Evolutionary conservation across 495 filamentous ascomycete genomes (phyloP).

Genomic region (Venustampulla echinocandica): DNA sequence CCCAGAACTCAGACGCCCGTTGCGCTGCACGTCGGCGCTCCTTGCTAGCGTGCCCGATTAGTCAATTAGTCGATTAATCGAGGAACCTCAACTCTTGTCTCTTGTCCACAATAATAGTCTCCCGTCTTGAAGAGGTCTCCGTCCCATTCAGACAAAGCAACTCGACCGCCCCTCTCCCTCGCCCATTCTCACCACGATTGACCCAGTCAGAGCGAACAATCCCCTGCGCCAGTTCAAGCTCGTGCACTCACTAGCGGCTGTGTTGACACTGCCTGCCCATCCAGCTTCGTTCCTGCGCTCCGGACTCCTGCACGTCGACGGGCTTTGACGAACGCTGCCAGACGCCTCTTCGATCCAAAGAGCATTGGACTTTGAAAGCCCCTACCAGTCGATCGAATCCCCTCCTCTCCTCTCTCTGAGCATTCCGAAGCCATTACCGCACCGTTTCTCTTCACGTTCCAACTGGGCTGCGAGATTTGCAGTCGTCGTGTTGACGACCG

Average conservation of each 20-base stretch:
- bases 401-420: neutral
- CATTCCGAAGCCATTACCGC: neutral
- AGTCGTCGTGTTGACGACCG: neutral
- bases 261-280: too few relatives aligned
- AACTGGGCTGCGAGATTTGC: too few relatives aligned
- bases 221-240: neutral
- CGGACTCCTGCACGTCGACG: neutral
- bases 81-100: too few relatives aligned
- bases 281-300: neutral
- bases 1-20: too few relatives aligned
- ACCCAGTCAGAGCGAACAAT: too few relatives aligned
- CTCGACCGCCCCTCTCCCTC: neutral
- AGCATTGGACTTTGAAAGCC: neutral
- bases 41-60: slow-evolving; percentile 4
- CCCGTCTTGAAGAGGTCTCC: neutral
- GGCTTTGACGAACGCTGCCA: slow-evolving; percentile 10
- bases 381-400: neutral
- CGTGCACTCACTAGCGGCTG: too few relatives aligned
- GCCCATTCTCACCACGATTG: neutral
- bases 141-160: slow-evolving; percentile 14
- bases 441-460: too few relatives aligned
- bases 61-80: slow-evolving; percentile 2
- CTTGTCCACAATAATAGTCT: neutral
- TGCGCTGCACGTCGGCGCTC: too few relatives aligned
- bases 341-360: slow-evolving; percentile 14